These are phyloP conservation scores for Rhodocollybia butyracea DNA, from an alignment of 768 basidiomycete genomes.

Conservation along the genomic window DNA sequence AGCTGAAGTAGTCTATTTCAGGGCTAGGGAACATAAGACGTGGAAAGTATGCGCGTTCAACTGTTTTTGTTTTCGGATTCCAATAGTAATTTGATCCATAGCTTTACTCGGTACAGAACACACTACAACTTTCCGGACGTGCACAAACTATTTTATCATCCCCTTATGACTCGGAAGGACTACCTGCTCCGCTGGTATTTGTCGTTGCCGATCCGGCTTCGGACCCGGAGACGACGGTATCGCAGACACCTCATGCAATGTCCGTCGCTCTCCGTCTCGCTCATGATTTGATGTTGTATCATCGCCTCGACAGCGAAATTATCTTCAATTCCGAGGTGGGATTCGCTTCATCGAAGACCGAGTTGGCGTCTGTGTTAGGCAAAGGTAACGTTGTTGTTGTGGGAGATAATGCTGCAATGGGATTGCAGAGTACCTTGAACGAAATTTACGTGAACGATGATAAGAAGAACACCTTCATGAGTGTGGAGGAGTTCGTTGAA, in stretches of 20 bases:
- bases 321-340: slow-evolving; percentile 38
- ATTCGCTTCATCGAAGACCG: slow-evolving; percentile 9
- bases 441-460: neutral
- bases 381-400: slow-evolving; percentile 60
- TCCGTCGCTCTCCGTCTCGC: slow-evolving; percentile 64
- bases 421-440: neutral
- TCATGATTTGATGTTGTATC: slow-evolving; percentile 64
- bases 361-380: slow-evolving; percentile 19
- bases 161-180: slow-evolving; percentile 14
- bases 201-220: slow-evolving; percentile 41
- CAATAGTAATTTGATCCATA: slow-evolving; percentile 6
- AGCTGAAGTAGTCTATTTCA: slow-evolving; percentile 16
- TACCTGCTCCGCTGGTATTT: slow-evolving; percentile 43
- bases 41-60: slow-evolving; percentile 16
- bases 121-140: slow-evolving; percentile 42
- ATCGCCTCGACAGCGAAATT: slow-evolving; percentile 67
- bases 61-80: neutral
- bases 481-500: slow-evolving; percentile 18
- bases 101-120: neutral
- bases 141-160: slow-evolving; percentile 63
- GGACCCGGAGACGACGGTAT: slow-evolving; percentile 20
- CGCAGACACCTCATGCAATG: slow-evolving; percentile 13
- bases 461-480: neutral
- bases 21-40: slow-evolving; percentile 20
- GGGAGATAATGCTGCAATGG: slow-evolving; percentile 33